Evolutionary conservation across 1,284 basidiomycete species (phyloP).

Genomic region (Mycena sp.): DNA sequence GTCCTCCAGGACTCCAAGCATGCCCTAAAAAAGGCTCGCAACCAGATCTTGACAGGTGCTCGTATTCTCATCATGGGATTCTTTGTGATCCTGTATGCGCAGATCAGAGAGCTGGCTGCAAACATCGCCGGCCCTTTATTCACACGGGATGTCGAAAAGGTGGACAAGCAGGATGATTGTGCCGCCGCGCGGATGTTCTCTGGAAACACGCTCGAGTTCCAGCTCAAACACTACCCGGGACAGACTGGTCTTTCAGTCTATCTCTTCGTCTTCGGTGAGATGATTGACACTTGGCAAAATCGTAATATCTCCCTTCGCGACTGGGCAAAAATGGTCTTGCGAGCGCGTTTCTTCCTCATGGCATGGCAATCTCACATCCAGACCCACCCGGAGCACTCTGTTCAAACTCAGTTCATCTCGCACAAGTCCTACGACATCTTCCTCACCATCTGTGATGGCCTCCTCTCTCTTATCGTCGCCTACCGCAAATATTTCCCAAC

Average conservation of each 20-base stretch:
- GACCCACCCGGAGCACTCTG: slow-evolving; percentile 29
- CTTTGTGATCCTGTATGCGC: slow-evolving; percentile 24
- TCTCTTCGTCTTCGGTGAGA: slow-evolving; percentile 49
- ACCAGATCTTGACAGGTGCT: slow-evolving; percentile 40
- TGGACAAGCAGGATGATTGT: slow-evolving; percentile 49
- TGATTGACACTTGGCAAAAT: slow-evolving; percentile 51
- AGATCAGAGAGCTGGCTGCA: slow-evolving; percentile 31
- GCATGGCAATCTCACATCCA: slow-evolving; percentile 40
- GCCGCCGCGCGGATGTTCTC: slow-evolving; percentile 48
- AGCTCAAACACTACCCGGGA: slow-evolving; percentile 31
- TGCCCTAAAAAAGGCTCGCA: slow-evolving; percentile 41
- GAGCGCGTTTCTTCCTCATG: slow-evolving; percentile 42
- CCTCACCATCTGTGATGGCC: slow-evolving; percentile 39
- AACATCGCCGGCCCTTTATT: slow-evolving; percentile 33
- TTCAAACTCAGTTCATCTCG: slow-evolving; percentile 44
- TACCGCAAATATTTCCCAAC: slow-evolving; percentile 40
- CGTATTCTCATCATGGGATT: slow-evolving; percentile 36
- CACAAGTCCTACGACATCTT: slow-evolving; percentile 44
- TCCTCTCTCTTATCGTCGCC: slow-evolving; percentile 43
- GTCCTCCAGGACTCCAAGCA: slow-evolving; percentile 44
- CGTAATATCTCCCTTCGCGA: slow-evolving; percentile 39
- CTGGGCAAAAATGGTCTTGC: slow-evolving; percentile 42
- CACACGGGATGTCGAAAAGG: slow-evolving; percentile 41
- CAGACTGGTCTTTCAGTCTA: slow-evolving; percentile 40
- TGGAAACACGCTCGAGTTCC: slow-evolving; percentile 37